phyloP scores from a whole-genome alignment of 1,139 yeast species.

The Saccharomyces hybrid region DNA sequence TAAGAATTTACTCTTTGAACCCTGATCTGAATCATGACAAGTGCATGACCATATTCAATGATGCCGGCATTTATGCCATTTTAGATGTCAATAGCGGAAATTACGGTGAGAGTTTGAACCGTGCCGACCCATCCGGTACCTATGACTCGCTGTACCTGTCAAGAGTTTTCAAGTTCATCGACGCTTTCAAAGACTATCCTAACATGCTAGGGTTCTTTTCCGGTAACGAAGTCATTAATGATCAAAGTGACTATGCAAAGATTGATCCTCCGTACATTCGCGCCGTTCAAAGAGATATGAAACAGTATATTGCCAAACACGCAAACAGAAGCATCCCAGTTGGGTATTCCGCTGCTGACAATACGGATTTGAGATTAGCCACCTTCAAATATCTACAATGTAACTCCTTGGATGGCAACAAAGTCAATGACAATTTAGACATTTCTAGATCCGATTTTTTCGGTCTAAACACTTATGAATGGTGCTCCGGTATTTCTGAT shows the following conservation, averaged over 20 bases:
- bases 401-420: constrained; percentile 39
- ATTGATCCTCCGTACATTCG: constrained; percentile 63
- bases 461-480: constrained; percentile 84
- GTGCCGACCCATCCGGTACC: constrained; percentile 62
- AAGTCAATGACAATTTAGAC: constrained; percentile 41
- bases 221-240: constrained; percentile 89
- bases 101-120: constrained; percentile 55
- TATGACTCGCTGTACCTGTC: constrained; percentile 62
- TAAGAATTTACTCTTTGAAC: constrained; percentile 63
- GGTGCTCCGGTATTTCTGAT: constrained; percentile 74
- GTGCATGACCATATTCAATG: constrained; percentile 78
- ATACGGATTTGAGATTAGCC: constrained; percentile 57
- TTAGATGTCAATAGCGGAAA: constrained; percentile 83
- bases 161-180: constrained; percentile 75
- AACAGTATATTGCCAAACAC: constrained; percentile 63
- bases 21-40: constrained; percentile 76
- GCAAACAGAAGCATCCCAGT: constrained; percentile 74
- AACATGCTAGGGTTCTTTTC: constrained; percentile 84
- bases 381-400: constrained; percentile 81
- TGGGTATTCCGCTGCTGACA: constrained; percentile 92
- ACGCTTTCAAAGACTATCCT: constrained; percentile 73
- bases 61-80: constrained; percentile 82
- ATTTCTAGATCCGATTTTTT: constrained; percentile 74
- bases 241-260: constrained; percentile 55
- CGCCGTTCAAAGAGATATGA: constrained; percentile 89